Percentiles rank a stretch among this genome's conserved stretches.
Conservation (phyloP, 495 filamentous ascomycete genomes). For the Podospora tetraspora region DNA sequence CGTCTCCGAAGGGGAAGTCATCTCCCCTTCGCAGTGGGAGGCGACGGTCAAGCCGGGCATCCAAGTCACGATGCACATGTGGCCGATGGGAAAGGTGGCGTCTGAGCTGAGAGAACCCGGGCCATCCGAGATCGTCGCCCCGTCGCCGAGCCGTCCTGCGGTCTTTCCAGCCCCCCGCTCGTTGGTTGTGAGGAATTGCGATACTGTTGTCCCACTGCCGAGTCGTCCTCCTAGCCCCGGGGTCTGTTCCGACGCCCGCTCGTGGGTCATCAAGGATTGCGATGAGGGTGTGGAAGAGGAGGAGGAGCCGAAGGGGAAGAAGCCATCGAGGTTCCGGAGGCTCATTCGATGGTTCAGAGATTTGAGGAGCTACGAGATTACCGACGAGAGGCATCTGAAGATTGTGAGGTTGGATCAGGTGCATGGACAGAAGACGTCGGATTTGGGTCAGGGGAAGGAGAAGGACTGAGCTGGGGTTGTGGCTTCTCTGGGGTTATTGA, state of each 20-base stretch:
- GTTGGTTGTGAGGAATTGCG: neutral
- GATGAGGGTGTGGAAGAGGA: neutral
- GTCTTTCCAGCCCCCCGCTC: neutral
- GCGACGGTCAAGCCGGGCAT: neutral
- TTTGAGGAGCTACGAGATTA: neutral
- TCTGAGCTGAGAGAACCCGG: neutral
- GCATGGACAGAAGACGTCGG: neutral
- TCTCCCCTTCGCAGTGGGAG: neutral
- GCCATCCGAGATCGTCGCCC: neutral
- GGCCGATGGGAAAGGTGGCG: neutral
- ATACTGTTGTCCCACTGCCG: neutral
- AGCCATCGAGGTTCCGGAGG: neutral
- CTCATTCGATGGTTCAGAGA: neutral
- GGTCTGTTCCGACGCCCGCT: neutral
- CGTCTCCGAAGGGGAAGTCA: neutral
- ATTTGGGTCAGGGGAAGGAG: neutral
- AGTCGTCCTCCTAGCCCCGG: neutral
- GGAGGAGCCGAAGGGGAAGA: neutral
- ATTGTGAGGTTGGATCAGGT: neutral
- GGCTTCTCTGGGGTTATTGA: neutral
- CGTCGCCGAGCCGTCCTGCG: neutral
- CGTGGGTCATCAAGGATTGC: neutral
- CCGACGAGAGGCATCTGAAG: neutral
- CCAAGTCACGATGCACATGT: neutral
- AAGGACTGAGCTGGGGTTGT: neutral